Conservation (phyloP, 805 yeast species). For the Hanseniaspora valbyensis region DNA sequence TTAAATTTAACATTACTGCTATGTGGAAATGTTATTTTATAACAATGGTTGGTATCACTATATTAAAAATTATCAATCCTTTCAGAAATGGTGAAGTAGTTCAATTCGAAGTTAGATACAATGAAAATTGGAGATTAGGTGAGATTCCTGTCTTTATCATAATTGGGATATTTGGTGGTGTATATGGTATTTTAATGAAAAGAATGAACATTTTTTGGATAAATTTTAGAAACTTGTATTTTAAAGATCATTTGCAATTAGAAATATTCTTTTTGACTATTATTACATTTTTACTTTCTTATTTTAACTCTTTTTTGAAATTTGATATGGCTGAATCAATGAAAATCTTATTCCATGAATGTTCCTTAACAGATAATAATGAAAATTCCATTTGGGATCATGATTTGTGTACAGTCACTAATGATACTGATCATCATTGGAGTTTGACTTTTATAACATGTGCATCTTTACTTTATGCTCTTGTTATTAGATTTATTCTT, state of each 20-base stretch:
- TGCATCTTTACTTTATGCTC: slow-evolving; percentile 54
- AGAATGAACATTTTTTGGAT: slow-evolving; percentile 67
- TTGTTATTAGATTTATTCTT: slow-evolving; percentile 55
- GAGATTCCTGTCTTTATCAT: slow-evolving; percentile 73
- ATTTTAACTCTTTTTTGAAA: slow-evolving; percentile 68
- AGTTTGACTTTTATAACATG: slow-evolving; percentile 31
- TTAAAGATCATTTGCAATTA: slow-evolving; percentile 44
- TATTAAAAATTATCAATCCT: slow-evolving; percentile 73
- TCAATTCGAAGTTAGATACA: slow-evolving; percentile 81
- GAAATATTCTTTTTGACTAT: slow-evolving; percentile 63
- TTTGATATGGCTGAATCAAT: slow-evolving; percentile 93
- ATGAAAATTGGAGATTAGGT: slow-evolving; percentile 71
- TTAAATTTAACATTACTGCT: slow-evolving; percentile 45
- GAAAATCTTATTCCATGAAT: slow-evolving; percentile 81
- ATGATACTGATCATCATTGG: slow-evolving; percentile 21
- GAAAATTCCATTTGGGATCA: slow-evolving; percentile 32
- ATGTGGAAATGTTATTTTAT: slow-evolving; percentile 90
- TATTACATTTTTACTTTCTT: slow-evolving; percentile 65
- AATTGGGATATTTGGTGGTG: slow-evolving; percentile 83
- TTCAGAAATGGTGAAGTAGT: slow-evolving; percentile 92
- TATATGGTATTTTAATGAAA: slow-evolving; percentile 70
- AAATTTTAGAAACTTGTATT: slow-evolving; percentile 60
- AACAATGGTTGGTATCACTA: slow-evolving; percentile 74
- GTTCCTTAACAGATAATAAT: slow-evolving; percentile 36
- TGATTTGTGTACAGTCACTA: slow-evolving; percentile 32